Evolutionary conservation across 495 filamentous ascomycete species (phyloP).

Genomic region (Xylaria sp.): DNA sequence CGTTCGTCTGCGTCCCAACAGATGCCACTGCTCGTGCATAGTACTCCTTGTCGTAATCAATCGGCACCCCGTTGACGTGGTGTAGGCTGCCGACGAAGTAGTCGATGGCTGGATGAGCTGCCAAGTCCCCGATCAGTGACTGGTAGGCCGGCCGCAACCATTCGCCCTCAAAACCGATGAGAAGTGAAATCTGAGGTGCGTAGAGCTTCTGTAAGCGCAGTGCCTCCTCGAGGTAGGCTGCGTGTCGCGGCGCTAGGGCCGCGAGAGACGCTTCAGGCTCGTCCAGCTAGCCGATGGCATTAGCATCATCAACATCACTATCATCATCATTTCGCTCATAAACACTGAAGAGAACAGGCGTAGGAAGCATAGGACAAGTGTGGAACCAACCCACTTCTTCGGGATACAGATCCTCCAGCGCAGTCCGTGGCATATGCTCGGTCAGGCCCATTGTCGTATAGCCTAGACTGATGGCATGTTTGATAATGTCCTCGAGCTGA

Average conservation of each 20-base stretch:
- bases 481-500: constrained; percentile 82
- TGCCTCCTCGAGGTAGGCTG: constrained; percentile 75
- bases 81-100: constrained; percentile 92
- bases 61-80: constrained; percentile 83
- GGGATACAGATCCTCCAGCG: constrained; percentile 80
- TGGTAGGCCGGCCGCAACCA: constrained; percentile 79
- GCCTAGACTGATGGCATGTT: constrained; percentile 75
- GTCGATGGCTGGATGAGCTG: constrained; percentile 70
- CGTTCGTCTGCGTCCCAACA: constrained; percentile 6
- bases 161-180: constrained; percentile 92
- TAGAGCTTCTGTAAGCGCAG: constrained; percentile 73
- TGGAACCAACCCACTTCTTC: constrained; percentile 72
- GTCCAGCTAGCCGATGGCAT: constrained; percentile 38
- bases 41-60: constrained; percentile 78
- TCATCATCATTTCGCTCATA: neutral
- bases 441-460: constrained; percentile 87
- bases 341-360: constrained; percentile 22
- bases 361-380: constrained; percentile 15
- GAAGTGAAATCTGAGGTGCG: constrained; percentile 71
- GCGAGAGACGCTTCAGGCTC: constrained; percentile 48
- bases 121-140: constrained; percentile 62
- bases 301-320: constrained; percentile 12
- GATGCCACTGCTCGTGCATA: constrained; percentile 64
- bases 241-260: constrained; percentile 62
- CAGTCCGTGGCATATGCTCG: constrained; percentile 92